Conservation (phyloP, 257 asterid species). For the Cordia subcordata region DNA sequence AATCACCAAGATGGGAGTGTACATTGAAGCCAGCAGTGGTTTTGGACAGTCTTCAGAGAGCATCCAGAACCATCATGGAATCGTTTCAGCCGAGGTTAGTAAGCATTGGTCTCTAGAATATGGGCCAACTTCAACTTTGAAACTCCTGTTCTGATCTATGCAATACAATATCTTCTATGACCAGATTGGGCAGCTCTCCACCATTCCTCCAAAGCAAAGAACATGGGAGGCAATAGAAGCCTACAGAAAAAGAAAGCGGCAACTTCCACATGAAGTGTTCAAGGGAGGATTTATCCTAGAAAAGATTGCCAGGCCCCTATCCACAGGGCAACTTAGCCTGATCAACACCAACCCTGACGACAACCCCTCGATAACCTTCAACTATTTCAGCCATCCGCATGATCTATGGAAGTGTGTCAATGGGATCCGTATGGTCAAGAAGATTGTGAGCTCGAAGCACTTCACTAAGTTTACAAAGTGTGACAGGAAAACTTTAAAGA, state of each 20-base stretch:
- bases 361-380: conserved; percentile 85
- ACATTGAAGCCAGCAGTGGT: conserved; percentile 93
- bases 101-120: neutral
- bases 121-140: neutral
- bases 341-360: conserved; percentile 55
- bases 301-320: conserved; percentile 50
- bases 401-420: conserved; percentile 67
- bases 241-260: conserved; percentile 31
- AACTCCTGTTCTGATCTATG: too few species aligned
- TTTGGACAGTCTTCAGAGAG: conserved; percentile 74
- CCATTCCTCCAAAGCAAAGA: conserved; percentile 62
- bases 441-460: conserved; percentile 50
- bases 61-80: conserved; percentile 66
- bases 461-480: conserved; percentile 45
- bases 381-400: conserved; percentile 79
- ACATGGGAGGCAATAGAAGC: conserved; percentile 44
- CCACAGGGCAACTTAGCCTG: conserved; percentile 50
- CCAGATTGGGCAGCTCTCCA: conserved; percentile 77
- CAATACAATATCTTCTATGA: neutral
- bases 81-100: conserved; percentile 84
- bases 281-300: conserved; percentile 61
- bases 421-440: conserved; percentile 71
- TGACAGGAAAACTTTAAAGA: conserved; percentile 43
- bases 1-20: conserved; percentile 76
- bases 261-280: conserved; percentile 54